These are phyloP conservation scores for Taiwanofungus camphoratus DNA, from an alignment of 1,284 basidiomycete genomes.

Conservation along the genomic window DNA sequence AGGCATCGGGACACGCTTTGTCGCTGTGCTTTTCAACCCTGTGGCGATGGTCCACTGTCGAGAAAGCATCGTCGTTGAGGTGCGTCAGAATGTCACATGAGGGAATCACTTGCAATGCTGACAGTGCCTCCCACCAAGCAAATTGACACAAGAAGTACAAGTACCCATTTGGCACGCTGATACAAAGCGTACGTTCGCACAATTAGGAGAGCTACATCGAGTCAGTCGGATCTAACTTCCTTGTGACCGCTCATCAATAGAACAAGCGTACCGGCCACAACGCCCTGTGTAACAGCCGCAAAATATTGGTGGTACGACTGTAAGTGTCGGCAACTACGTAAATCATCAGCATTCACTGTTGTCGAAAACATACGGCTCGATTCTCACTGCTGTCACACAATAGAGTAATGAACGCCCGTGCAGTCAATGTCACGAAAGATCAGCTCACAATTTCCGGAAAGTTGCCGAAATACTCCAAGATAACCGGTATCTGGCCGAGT, in stretches of 20 bases:
- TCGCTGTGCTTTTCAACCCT: background rate
- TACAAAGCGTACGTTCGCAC: slow-evolving; percentile 17
- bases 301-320: slow-evolving; percentile 14
- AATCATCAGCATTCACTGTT: background rate
- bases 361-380: background rate
- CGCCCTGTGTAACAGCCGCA: slow-evolving; percentile 7
- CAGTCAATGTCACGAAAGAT: background rate
- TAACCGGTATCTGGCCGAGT: slow-evolving; percentile 12
- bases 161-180: slow-evolving; percentile 14
- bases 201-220: slow-evolving; percentile 6
- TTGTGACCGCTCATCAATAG: background rate
- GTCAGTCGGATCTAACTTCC: background rate
- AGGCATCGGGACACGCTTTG: background rate
- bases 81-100: background rate
- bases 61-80: background rate
- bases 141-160: slow-evolving; percentile 10
- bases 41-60: background rate
- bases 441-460: slow-evolving; percentile 8
- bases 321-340: slow-evolving; percentile 10
- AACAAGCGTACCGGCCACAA: slow-evolving; percentile 8
- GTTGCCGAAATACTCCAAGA: slow-evolving; percentile 12
- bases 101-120: background rate
- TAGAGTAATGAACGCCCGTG: background rate
- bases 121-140: slow-evolving; percentile 14
- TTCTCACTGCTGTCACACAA: slow-evolving; percentile 1